Conservation (phyloP, 768 basidiomycete species). For the Gloeostereum incarnatum region DNA sequence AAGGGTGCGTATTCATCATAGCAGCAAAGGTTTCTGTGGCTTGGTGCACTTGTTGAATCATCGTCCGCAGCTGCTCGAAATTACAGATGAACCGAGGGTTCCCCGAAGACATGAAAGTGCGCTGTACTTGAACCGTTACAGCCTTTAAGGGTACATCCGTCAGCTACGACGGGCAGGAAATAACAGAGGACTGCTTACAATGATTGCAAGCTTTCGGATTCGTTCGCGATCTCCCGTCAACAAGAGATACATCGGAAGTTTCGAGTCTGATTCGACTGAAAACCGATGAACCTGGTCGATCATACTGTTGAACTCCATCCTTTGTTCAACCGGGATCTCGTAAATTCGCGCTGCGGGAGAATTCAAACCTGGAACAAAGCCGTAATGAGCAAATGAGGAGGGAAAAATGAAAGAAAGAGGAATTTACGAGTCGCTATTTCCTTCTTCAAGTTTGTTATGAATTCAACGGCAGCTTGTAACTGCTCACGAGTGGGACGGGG, state of each 20-base stretch:
- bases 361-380: no score
- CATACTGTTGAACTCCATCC: constrained; percentile 37
- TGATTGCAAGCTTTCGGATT: constrained; percentile 40
- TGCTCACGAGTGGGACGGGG: constrained; percentile 3
- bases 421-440: constrained; percentile 1
- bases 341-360: no score
- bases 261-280: constrained; percentile 38
- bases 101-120: constrained; percentile 22
- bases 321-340: constrained; percentile 43
- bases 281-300: constrained; percentile 40
- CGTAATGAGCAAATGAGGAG: constrained; percentile 25
- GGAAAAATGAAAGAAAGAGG: constrained; percentile 7
- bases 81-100: constrained; percentile 32
- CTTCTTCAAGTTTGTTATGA: constrained; percentile 7
- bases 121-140: constrained; percentile 24
- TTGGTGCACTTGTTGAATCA: constrained; percentile 32
- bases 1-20: no score
- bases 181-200: constrained; percentile 33
- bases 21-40: constrained; percentile 26
- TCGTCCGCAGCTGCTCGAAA: constrained; percentile 29
- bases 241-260: constrained; percentile 35
- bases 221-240: constrained; percentile 37
- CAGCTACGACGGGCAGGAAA: constrained; percentile 7
- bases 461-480: constrained; percentile 2
- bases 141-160: constrained; percentile 12